Evolutionary conservation across 2,329 filamentous ascomycete genomes (phyloP).

Genomic region (Tolypocladium capitatum): DNA sequence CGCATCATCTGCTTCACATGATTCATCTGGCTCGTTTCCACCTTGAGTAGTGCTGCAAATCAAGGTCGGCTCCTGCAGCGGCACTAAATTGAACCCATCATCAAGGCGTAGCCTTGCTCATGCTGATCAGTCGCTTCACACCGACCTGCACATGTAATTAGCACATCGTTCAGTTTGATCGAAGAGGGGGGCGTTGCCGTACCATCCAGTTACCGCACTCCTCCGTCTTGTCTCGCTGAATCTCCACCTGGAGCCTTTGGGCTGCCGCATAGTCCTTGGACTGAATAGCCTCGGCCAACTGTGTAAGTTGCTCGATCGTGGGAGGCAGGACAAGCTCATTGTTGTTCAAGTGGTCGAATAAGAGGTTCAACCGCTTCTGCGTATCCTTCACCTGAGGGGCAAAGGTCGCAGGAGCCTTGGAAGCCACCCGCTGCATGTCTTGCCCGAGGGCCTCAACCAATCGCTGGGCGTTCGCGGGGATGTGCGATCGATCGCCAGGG

Average conservation of each 20-base stretch:
- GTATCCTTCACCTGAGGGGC: slow-evolving; percentile 84
- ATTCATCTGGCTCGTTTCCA: background rate
- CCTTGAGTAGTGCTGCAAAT: background rate
- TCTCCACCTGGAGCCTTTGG: slow-evolving; percentile 56
- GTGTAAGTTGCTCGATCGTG: slow-evolving; percentile 54
- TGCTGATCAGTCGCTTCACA: slow-evolving; percentile 63
- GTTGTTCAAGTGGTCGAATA: slow-evolving; percentile 98
- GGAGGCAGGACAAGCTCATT: slow-evolving; percentile 75
- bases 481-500: slow-evolving; percentile 79
- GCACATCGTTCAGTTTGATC: slow-evolving; percentile 7
- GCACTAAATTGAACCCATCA: background rate
- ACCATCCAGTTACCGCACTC: slow-evolving; percentile 85
- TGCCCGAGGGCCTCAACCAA: slow-evolving; percentile 69
- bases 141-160: slow-evolving; percentile 46
- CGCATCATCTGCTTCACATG: background rate
- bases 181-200: slow-evolving; percentile 23
- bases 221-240: slow-evolving; percentile 63
- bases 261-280: slow-evolving; percentile 56
- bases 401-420: slow-evolving; percentile 75
- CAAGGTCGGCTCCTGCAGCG: background rate
- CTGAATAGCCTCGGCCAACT: slow-evolving; percentile 54
- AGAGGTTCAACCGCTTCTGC: slow-evolving; percentile 77
- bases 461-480: slow-evolving; percentile 60
- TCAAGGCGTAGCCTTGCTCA: slow-evolving; percentile 62
- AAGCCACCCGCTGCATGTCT: slow-evolving; percentile 81